Base-by-base conservation (phyloP, 192 early-diverging fungal species). In the Podila epicladia region DNA sequence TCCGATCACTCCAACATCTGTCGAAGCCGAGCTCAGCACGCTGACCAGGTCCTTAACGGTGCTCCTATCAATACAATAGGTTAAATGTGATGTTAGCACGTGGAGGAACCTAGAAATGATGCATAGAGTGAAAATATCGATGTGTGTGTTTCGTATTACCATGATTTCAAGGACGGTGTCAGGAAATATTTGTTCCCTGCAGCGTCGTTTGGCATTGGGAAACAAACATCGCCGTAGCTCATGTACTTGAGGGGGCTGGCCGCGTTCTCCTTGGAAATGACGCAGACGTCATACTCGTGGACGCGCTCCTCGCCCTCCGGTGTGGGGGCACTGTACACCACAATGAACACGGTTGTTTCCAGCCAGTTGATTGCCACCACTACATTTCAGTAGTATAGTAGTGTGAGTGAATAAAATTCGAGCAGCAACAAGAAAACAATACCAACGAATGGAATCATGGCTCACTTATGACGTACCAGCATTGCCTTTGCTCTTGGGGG, bases 281-380 rank as follows among this genome's bases (percentile, higher is more conserved):
- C 73, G 58, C 91, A 95, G 9, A 83, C 88, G 28, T 86, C 85
- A 58, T 51, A 65, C 29, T 83, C 82, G 32, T 69, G 62, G 19
- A 80, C 58, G 2, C 69, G 65, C 5, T 75, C 64, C 0, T 62
- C 62, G 26, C 67, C 65, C 17, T 75, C 76, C 11, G 87, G 83
- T 31, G 20, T 26, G 73, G 71, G 76, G 65, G 33, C 12, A 84
- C 83, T 69, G 71, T 96, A 96, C 11, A 94, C 82, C 15, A 87
- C 90, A 45, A 94, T 76, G 71, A 94, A 95, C 0, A 88, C 75
- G 61, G 85, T 74, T 19, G 86, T 93, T 51, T 95, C 94, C 17
- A 95, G 66, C 96, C 96, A 97, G 11, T 91, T 69, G 13, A 97
- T 75, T 35, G 87, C 82, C 38, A 90, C 62, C 3, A 95, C 95